Evolutionary conservation across 805 yeast genomes (phyloP), one percentile per base, ranked within the genome.

Genomic region (Lipomyces starkeyi): DNA sequence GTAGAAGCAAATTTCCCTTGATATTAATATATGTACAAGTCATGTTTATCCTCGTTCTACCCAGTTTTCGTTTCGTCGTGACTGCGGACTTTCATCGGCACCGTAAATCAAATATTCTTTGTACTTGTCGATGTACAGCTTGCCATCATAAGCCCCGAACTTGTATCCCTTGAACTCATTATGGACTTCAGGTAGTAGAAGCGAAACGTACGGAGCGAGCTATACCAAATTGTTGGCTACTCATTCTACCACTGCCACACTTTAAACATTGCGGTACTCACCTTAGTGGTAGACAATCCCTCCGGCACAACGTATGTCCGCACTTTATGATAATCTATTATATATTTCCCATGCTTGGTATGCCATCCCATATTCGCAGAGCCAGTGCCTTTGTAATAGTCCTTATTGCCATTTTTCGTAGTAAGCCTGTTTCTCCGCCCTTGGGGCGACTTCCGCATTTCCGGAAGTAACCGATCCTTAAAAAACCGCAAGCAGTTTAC

Each of bases 381-480:
- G 67, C 98, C 86, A 27, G 98, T 95, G 83, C 99, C 99, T 79
- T 95, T 95, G 82, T 95, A 95, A 81, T 84, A 91, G 74, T 91
- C 89, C 82, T 93, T 93, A 80, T 95, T 94, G 75, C 99, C 98
- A 77, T 91, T 92, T 76, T 95, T 95, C 27, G 97, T 89, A 27
- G 97, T 90, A 74, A 94, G 82, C 4, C 97, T 85, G 76, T 85
- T 85, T 34, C 76, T 66, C n/a, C 65, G 55, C 40, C 61, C 57
- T 14, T 61, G 64, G 6, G 62, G 61, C 22, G 27, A 55, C 25
- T 25, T 20, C n/a, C 25, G n/a, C n/a, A 29, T 9, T 14, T 22
- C 35, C 25, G 70, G 67, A 3, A 66, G 25, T 37, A 66, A 29
- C 22, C 71, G 66, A 55, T 66, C 67, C 53, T 57, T 59, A 54